Base-by-base conservation (phyloP, 139 green algal genomes). In the Micractinium conductrix region DNA sequence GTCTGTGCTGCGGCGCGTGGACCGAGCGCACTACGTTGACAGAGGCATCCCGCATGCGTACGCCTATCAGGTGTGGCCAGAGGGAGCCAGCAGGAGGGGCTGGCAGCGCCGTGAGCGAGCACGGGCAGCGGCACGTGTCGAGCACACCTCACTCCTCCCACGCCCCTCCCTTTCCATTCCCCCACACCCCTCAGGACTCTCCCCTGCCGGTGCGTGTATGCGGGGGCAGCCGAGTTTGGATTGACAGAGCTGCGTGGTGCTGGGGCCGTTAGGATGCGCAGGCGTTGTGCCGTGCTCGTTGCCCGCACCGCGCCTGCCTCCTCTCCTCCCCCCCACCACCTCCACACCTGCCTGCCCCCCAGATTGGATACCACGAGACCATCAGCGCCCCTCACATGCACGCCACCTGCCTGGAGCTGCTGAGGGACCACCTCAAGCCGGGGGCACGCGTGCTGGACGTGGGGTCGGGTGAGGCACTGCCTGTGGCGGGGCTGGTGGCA, bases 361-460 rank as follows among this genome's bases (percentile, higher is more conserved):
- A n/a, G 67, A 88, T 90, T 38, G 86, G 86, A 1, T 78, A 84
- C 42, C 44, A 78, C 19, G 72, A 87, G 74, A 99, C 96, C 73
- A 99, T 99, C 76, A 95, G 87, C 4, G 96, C 96, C 5, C 96
- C 96, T 6, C 96, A 99, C 90, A 99, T 99, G 96, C 97, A 99
- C 85, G 97, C 78, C 42, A 91, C 93, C n/a, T 96, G 91, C 35
- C 88, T 99, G 76, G 92, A 98, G 73, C 75, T 98, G 38, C 93
- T 99, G 73, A 58, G 87, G 4, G 63, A 88, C 0, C 85, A 96
- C 38, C 86, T 96, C 30, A 68, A 60, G 17, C 93, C 93, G 0
- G 95, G 95, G 21, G 91, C 91, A 1, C 74, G 88, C 2, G 94
- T 96, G 26, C 90, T 99, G 69, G 96, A 99, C 74, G 94, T 99